phyloP scores from a whole-genome alignment of 495 filamentous ascomycete species.

The Tuber borchii region DNA sequence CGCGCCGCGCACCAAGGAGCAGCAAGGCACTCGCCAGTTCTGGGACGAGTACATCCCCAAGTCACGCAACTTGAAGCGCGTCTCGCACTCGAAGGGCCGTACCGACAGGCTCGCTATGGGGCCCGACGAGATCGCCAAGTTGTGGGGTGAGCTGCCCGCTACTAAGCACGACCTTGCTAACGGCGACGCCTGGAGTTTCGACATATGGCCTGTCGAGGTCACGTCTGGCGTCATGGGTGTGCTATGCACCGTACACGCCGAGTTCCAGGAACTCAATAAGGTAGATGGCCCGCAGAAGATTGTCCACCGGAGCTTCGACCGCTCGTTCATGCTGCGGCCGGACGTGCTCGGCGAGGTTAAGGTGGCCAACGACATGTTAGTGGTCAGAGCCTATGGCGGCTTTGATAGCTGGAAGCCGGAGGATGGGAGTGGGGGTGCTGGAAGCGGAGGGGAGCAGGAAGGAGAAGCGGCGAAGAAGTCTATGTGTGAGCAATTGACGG shows the following conservation, averaged over 20 bases:
- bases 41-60: slow-evolving; percentile 74
- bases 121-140: slow-evolving; percentile 55
- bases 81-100: slow-evolving; percentile 54
- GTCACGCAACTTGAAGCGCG: slow-evolving; percentile 71
- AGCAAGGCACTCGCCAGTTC: slow-evolving; percentile 43
- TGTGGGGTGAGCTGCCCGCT: slow-evolving; percentile 63
- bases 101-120: slow-evolving; percentile 63
- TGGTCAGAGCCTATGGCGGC: slow-evolving; percentile 61
- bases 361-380: slow-evolving; percentile 73
- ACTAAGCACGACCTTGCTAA: slow-evolving; percentile 68
- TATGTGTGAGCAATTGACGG: slow-evolving; percentile 59
- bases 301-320: slow-evolving; percentile 69
- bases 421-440: slow-evolving; percentile 28
- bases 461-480: slow-evolving; percentile 54
- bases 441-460: slow-evolving; percentile 20
- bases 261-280: slow-evolving; percentile 69
- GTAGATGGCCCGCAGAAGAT: slow-evolving; percentile 46
- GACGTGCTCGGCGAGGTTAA: slow-evolving; percentile 60
- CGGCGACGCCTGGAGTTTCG: slow-evolving; percentile 64
- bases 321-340: slow-evolving; percentile 76
- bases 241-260: slow-evolving; percentile 70
- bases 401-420: slow-evolving; percentile 54
- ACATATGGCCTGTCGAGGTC: slow-evolving; percentile 69
- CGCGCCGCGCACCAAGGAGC: slow-evolving; percentile 50
- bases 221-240: slow-evolving; percentile 66